These are phyloP conservation scores for Microsporum audouinii DNA, from an alignment of 2,329 filamentous ascomycete genomes.

Conservation along the genomic window DNA sequence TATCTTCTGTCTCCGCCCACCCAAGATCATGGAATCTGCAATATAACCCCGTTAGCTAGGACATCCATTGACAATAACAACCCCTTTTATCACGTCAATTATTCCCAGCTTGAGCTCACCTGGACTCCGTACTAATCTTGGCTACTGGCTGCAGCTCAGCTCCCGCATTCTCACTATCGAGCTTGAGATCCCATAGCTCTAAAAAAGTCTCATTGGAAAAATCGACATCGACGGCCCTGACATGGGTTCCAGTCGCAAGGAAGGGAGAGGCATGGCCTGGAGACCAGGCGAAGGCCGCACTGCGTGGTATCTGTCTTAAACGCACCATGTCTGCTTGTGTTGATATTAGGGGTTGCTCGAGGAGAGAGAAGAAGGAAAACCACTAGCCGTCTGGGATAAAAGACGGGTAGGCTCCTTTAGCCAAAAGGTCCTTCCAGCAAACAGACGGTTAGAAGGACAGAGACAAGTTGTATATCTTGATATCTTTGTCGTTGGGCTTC, in stretches of 20 bases:
- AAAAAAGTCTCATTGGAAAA: slow-evolving; percentile 96
- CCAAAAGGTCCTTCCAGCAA: not conserved
- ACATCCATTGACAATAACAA: slow-evolving; percentile 4
- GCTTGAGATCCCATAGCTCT: slow-evolving; percentile 86
- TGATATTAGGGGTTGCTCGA: not conserved
- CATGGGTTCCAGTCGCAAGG: slow-evolving; percentile 84
- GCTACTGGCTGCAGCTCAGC: slow-evolving; percentile 76
- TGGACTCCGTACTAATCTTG: slow-evolving; percentile 77
- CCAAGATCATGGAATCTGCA: slow-evolving; percentile 83
- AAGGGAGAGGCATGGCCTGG: slow-evolving; percentile 66
- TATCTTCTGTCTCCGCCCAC: slow-evolving; percentile 73
- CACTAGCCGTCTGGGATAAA: not conserved
- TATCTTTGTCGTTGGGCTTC: not conserved
- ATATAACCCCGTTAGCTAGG: not conserved
- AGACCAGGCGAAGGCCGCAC: slow-evolving; percentile 95
- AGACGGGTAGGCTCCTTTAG: not conserved
- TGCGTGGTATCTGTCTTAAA: slow-evolving; percentile 90
- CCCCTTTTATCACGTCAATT: not conserved
- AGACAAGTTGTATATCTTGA: slow-evolving; percentile 2
- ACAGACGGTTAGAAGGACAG: not conserved
- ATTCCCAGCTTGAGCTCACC: slow-evolving; percentile 44
- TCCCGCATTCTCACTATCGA: slow-evolving; percentile 63
- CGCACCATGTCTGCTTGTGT: slow-evolving; percentile 61
- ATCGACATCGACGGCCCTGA: slow-evolving; percentile 89
- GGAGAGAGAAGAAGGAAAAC: not conserved